phyloP scores from a whole-genome alignment of 2,329 filamentous ascomycete species.

The Sphaerulina vaccinii region DNA sequence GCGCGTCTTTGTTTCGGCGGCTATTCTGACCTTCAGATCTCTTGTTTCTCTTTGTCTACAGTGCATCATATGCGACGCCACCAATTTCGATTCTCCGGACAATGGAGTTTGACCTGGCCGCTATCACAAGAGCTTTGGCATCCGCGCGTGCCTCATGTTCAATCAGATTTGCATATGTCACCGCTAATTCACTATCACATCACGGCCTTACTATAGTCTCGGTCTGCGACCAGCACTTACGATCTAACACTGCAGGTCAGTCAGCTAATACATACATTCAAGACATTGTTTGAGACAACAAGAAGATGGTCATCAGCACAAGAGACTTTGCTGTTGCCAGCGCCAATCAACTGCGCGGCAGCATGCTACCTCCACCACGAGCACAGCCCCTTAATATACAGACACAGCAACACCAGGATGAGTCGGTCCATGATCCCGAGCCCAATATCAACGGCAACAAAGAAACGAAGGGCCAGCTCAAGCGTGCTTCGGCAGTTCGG shows the following conservation, averaged over 20 bases:
- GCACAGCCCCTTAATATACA: neutral
- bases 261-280: constrained; percentile 8
- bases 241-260: constrained; percentile 22
- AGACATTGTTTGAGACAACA: constrained; percentile 13
- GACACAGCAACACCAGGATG: constrained; percentile 6
- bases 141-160: constrained; percentile 3
- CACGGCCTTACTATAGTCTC: constrained; percentile 1
- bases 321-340: constrained; percentile 12
- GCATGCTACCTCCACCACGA: neutral
- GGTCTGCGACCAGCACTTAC: constrained; percentile 22
- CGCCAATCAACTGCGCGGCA: constrained; percentile 2
- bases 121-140: constrained; percentile 2
- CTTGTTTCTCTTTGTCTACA: constrained; percentile 14
- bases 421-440: neutral
- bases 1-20: constrained; percentile 20
- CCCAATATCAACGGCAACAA: constrained; percentile 11
- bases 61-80: constrained; percentile 15
- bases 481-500: constrained; percentile 7
- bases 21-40: constrained; percentile 20
- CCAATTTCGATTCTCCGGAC: constrained; percentile 7
- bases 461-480: constrained; percentile 10
- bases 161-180: neutral
- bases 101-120: constrained; percentile 7
- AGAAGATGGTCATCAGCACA: constrained; percentile 2
- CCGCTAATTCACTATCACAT: neutral